Conservation (phyloP, 129 eudicot genomes). For the Flaveria brownii region DNA sequence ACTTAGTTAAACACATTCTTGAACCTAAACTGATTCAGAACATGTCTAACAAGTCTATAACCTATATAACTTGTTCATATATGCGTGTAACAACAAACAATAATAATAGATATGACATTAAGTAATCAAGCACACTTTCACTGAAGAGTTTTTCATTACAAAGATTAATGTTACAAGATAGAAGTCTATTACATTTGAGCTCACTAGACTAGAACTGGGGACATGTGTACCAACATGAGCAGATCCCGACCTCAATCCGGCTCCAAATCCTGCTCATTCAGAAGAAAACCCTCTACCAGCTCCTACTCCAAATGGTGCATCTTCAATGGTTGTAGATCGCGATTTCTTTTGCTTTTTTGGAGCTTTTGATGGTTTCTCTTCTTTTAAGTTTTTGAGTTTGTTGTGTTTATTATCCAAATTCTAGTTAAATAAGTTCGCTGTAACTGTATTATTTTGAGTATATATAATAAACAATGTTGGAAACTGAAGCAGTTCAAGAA, state of each 20-base stretch:
- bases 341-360: constrained; percentile 37
- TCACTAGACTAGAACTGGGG: too few species aligned
- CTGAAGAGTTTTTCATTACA: too few species aligned
- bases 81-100: too few species aligned
- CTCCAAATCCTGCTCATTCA: not conserved
- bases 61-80: too few species aligned
- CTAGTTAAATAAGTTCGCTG: constrained; percentile 39
- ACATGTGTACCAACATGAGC: too few species aligned
- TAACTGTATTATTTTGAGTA: constrained; percentile 4
- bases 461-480: constrained; percentile 1
- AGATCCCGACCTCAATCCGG: constrained; percentile 22
- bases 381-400: constrained; percentile 35
- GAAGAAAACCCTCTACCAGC: not conserved
- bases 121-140: too few species aligned
- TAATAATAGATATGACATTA: too few species aligned
- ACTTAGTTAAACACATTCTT: too few species aligned
- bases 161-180: too few species aligned
- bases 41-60: too few species aligned
- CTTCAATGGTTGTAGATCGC: constrained; percentile 24
- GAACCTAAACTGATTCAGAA: too few species aligned
- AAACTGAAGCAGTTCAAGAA: constrained; percentile 15
- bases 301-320: constrained; percentile 41
- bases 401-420: not conserved
- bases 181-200: too few species aligned
- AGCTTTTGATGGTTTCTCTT: constrained; percentile 51